phyloP scores from a whole-genome alignment of 257 asterid species.

The Datura wrightii region DNA sequence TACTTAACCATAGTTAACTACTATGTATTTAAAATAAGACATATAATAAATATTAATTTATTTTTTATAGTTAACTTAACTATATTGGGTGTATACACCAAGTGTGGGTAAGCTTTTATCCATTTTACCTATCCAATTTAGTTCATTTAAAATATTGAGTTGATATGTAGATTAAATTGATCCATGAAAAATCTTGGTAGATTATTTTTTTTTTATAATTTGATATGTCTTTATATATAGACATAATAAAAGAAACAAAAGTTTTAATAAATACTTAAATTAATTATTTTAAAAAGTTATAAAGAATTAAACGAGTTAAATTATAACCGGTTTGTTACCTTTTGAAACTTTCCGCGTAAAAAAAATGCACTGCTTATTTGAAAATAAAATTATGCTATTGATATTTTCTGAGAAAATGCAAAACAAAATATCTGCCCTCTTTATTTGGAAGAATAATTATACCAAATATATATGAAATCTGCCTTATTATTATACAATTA shows the following conservation, averaged over 20 bases:
- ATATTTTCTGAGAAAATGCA: neutral
- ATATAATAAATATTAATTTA: no score
- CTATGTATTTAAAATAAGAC: no score
- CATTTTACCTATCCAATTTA: neutral
- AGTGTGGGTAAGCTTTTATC: no score
- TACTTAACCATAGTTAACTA: no score
- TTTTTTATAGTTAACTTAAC: no score
- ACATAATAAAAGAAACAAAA: neutral
- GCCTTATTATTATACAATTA: neutral
- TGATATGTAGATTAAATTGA: neutral
- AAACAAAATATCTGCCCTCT: neutral
- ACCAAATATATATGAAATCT: neutral
- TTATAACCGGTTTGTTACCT: no score
- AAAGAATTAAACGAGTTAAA: no score
- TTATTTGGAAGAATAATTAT: neutral
- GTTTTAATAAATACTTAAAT: no score
- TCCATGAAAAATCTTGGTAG: neutral
- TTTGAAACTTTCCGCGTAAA: neutral
- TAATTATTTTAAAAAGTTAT: no score
- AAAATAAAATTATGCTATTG: neutral
- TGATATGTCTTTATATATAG: neutral
- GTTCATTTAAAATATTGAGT: neutral
- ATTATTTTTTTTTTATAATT: no score
- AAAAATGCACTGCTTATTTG: neutral
- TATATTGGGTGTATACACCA: no score